Percentiles rank a stretch among this genome's conserved stretches.
Conservation (phyloP, 805 yeast species). For the Lachancea sp. region DNA sequence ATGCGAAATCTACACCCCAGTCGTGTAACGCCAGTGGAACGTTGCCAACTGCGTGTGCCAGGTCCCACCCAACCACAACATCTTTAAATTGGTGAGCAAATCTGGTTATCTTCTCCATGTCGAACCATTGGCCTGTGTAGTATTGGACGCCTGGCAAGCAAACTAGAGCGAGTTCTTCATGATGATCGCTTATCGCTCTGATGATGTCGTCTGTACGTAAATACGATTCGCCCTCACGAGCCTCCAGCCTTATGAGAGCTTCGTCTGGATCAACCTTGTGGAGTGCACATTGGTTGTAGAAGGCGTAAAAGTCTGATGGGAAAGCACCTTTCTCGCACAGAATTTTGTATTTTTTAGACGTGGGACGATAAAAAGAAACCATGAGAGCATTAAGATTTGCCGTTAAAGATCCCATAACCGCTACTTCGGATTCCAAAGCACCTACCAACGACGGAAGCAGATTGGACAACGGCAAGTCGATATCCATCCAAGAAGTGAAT, state of each 20-base stretch:
- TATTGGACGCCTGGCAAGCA: slow-evolving; percentile 86
- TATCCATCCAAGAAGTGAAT: slow-evolving; percentile 72
- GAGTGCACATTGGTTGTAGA: slow-evolving; percentile 62
- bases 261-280: slow-evolving; percentile 48
- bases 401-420: slow-evolving; percentile 82
- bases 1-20: slow-evolving; percentile 91
- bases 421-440: slow-evolving; percentile 69
- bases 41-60: slow-evolving; percentile 93
- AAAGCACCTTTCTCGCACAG: slow-evolving; percentile 82
- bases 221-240: slow-evolving; percentile 50
- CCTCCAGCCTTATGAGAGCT: slow-evolving; percentile 57
- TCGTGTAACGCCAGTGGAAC: slow-evolving; percentile 71
- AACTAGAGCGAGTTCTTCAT: slow-evolving; percentile 61
- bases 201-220: slow-evolving; percentile 61
- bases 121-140: slow-evolving; percentile 85
- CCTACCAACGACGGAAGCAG: slow-evolving; percentile 72
- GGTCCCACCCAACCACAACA: slow-evolving; percentile 82
- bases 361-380: slow-evolving; percentile 68
- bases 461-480: slow-evolving; percentile 70
- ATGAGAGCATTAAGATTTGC: slow-evolving; percentile 71
- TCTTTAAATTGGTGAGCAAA: slow-evolving; percentile 44
- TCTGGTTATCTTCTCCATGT: slow-evolving; percentile 62
- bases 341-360: slow-evolving; percentile 50
- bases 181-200: slow-evolving; percentile 45
- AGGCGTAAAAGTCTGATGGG: slow-evolving; percentile 88